Evolutionary conservation across 2,329 filamentous ascomycete genomes (phyloP).

Genomic region (Fusarium sp.): DNA sequence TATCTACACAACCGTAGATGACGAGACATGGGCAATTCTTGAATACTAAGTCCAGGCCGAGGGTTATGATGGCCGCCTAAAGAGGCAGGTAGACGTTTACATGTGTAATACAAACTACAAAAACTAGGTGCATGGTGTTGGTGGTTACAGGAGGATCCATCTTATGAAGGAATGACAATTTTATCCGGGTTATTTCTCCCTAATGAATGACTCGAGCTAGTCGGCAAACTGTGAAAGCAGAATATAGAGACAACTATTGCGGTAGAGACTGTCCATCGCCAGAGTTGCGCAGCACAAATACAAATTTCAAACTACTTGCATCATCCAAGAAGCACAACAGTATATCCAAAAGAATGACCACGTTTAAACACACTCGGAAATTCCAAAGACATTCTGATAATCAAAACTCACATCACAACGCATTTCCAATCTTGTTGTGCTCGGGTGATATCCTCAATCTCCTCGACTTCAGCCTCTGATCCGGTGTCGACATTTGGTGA

Average conservation of each 20-base stretch:
- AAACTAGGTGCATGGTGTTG: constrained; percentile 48
- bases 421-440: constrained; percentile 24
- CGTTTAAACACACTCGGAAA: constrained; percentile 1
- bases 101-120: constrained; percentile 23
- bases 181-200: constrained; percentile 39
- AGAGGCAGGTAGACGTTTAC: constrained; percentile 6
- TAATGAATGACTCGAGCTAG: constrained; percentile 49
- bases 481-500: constrained; percentile 22
- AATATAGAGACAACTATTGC: constrained; percentile 28
- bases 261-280: constrained; percentile 41
- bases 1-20: constrained; percentile 93
- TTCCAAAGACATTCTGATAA: background rate
- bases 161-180: constrained; percentile 49
- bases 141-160: constrained; percentile 39
- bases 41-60: constrained; percentile 65
- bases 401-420: constrained; percentile 36
- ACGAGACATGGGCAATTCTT: constrained; percentile 90
- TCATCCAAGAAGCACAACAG: constrained; percentile 6
- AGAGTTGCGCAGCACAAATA: constrained; percentile 13
- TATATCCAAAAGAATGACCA: constrained; percentile 19
- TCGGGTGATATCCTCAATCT: constrained; percentile 9
- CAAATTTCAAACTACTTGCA: constrained; percentile 10
- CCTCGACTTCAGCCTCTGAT: constrained; percentile 37
- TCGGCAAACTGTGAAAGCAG: constrained; percentile 28
- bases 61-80: background rate